A percentile compares a stretch with the other conserved stretches of the same genome.
These are phyloP conservation scores for Colletotrichum spinosum DNA, from an alignment of 2,329 filamentous ascomycete genomes.

Conservation along the genomic window DNA sequence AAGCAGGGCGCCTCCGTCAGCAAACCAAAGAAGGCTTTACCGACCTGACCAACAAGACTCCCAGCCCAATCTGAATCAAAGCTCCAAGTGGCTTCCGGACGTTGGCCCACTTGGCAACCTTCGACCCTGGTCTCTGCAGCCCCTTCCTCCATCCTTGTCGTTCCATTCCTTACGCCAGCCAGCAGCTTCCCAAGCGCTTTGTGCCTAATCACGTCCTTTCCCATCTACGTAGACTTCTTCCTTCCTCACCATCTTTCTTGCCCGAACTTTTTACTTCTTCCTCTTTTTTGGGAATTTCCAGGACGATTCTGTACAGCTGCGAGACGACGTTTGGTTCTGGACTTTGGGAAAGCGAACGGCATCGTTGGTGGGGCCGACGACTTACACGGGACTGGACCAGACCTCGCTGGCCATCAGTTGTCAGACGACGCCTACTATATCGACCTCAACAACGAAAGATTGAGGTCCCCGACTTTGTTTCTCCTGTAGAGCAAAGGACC, in stretches of 20 bases:
- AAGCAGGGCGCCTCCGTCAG: slow-evolving; percentile 12
- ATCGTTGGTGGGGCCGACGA: slow-evolving; percentile 5
- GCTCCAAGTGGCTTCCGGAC: no score
- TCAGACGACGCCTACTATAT: no score
- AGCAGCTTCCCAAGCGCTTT: not conserved
- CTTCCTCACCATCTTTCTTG: slow-evolving; percentile 2
- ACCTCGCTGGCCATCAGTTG: not conserved
- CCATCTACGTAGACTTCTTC: not conserved
- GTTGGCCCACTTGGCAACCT: not conserved
- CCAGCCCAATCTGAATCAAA: no score
- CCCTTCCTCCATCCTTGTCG: slow-evolving; percentile 8
- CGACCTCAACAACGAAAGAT: no score
- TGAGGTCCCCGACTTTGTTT: no score
- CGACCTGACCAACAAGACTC: slow-evolving; percentile 25
- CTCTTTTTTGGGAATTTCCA: not conserved
- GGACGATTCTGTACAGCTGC: no score
- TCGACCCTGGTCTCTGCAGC: not conserved
- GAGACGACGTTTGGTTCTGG: not conserved
- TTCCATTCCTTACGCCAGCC: slow-evolving; percentile 2
- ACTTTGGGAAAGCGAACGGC: not conserved
- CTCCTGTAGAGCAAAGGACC: no score
- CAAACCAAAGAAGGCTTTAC: slow-evolving; percentile 10
- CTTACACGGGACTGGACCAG: slow-evolving; percentile 4
- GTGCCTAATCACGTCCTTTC: not conserved
- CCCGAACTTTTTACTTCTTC: not conserved